phyloP scores from a whole-genome alignment of 345 rosid genomes.

The Theobroma cacao region DNA sequence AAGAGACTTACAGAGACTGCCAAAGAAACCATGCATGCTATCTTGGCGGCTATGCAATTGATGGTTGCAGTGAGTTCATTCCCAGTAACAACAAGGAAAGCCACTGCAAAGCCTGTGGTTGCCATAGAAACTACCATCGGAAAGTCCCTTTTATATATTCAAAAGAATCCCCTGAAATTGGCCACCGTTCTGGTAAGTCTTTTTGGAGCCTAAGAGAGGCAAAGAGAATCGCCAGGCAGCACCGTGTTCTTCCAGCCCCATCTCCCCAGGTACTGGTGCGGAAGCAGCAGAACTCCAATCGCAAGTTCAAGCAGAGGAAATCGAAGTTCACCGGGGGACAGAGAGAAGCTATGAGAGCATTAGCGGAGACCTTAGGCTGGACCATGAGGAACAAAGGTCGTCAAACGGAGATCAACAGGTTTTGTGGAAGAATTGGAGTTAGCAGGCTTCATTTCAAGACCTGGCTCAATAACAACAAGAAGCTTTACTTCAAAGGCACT shows the following conservation, averaged over 20 bases:
- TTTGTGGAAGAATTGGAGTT: slow-evolving; percentile 41
- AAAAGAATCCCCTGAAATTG: background rate
- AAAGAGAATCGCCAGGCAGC: slow-evolving; percentile 29
- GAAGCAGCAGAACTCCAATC: background rate
- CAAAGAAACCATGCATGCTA: slow-evolving; percentile 11
- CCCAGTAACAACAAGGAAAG: background rate
- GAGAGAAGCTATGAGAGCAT: slow-evolving; percentile 31
- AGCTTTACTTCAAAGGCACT: background rate
- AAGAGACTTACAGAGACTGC: background rate
- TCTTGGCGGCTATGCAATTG: background rate
- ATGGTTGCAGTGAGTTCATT: slow-evolving; percentile 12
- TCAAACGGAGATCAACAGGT: slow-evolving; percentile 30
- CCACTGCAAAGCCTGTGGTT: slow-evolving; percentile 1
- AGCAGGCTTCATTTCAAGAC: slow-evolving; percentile 34
- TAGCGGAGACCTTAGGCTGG: slow-evolving; percentile 40
- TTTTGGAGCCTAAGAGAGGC: slow-evolving; percentile 32
- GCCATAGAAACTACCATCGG: slow-evolving; percentile 15
- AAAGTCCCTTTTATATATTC: background rate
- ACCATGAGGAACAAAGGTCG: slow-evolving; percentile 31
- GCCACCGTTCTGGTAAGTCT: background rate
- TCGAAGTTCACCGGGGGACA: slow-evolving; percentile 35
- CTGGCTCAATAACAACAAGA: slow-evolving; percentile 43
- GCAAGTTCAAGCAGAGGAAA: slow-evolving; percentile 27
- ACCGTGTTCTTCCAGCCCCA: background rate
- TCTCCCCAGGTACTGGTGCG: background rate